Base-by-base conservation (phyloP, 1,139 yeast genomes). In the Meyerozyma sp. region DNA sequence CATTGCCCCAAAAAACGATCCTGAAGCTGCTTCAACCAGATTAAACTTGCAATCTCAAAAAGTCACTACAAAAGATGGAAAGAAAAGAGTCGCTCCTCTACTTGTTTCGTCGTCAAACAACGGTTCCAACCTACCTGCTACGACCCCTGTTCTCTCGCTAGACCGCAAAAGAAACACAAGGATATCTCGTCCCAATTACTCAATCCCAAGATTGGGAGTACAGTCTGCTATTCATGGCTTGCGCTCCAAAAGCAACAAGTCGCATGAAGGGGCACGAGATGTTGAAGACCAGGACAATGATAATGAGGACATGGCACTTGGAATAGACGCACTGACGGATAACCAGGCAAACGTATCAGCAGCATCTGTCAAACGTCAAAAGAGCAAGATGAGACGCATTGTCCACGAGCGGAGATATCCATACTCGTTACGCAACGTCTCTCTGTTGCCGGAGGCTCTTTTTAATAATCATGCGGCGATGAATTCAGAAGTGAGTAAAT, bases 61-160 rank as follows among this genome's bases (percentile, higher is more conserved):
- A 7, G 21, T 36, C 11, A 36, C 32, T 18, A 82, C 85, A 7
- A 86, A 85, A 55, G 79, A 84, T 37, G 98, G 98, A 11, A 84
- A 82, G 57, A 90, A 90, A 54, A 69, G 97, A 49, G 93, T 93
- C 2, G 81, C 95, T 0, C 98, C 98, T 1, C 73, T 83, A 43
- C 66, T 91, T n/a, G 75, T 91, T 2, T 78, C 91, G 0, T 61
- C 77, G 1, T 30, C 34, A 5, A 30, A 30, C 20, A 30, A 11
- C 8, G 14, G 10, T 8, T 11, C 34, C 20, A 13, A 6, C 8
- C 14, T 30, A 30, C 34, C 34, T 4, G 16, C 34, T n/a, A 13
- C 34, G 7, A 8, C 34, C 6, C 34, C 34, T 30, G 20, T 30
- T 2, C 34, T 30, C 34, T 30, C 34, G n/a, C 4, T 30, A 4